These are phyloP conservation scores for Hypoxylon sp. DNA, from an alignment of 2,329 filamentous ascomycete genomes.

Conservation along the genomic window DNA sequence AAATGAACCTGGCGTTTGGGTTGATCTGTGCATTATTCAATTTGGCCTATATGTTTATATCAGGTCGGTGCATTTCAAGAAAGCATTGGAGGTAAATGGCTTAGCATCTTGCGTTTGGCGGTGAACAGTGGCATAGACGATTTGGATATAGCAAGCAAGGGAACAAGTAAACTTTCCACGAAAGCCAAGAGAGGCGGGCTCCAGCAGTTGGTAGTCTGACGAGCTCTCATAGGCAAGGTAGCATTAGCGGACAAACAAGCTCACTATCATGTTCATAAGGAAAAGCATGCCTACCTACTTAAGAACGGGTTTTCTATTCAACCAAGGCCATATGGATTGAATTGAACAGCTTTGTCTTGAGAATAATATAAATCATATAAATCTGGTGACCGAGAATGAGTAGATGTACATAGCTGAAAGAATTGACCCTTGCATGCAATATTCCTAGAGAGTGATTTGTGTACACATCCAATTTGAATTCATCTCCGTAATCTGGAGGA, in stretches of 20 bases:
- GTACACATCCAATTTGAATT: too few relatives aligned
- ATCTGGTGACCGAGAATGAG: background rate
- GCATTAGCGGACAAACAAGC: background rate
- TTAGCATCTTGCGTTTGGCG: conserved; percentile 11
- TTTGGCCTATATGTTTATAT: conserved; percentile 3
- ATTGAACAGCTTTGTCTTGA: background rate
- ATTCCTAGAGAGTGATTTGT: too few relatives aligned
- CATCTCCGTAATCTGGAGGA: too few relatives aligned
- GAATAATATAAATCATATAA: too few relatives aligned
- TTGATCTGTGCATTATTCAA: conserved; percentile 23
- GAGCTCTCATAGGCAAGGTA: background rate
- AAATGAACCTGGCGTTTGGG: conserved; percentile 22
- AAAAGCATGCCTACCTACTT: too few relatives aligned
- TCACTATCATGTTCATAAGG: conserved; percentile 11
- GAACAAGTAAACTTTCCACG: background rate
- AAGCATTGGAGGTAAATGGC: background rate
- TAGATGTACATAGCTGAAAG: background rate
- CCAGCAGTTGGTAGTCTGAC: background rate
- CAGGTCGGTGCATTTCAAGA: conserved; percentile 6
- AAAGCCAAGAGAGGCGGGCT: background rate
- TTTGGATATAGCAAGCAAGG: conserved; percentile 16
- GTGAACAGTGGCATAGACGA: conserved; percentile 15
- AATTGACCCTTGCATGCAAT: too few relatives aligned
- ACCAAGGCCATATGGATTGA: conserved; percentile 1
- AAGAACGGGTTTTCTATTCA: conserved; percentile 1